Base-by-base conservation (phyloP, 2,329 filamentous ascomycete species). In the Fusarium irregulare region DNA sequence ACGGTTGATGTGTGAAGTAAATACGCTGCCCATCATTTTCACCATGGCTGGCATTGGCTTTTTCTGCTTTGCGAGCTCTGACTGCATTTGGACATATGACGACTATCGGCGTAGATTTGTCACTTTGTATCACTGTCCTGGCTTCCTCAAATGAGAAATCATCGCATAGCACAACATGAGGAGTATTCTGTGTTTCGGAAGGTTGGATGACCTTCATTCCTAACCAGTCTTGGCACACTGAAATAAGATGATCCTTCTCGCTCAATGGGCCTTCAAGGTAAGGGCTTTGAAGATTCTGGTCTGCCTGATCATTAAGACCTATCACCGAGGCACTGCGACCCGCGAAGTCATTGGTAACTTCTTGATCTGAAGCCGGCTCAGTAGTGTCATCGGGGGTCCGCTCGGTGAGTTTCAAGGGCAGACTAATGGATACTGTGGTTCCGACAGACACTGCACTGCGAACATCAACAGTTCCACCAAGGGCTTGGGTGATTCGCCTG, bases 261-360 rank as follows among this genome's bases (percentile, higher is more conserved):
- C 56, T 37, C 18, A 13, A 5, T 3, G n/a, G 16, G 2, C 20
- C 6, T 12, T 23, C 6, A 4, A 20, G 16, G 3, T 45, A n/a
- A 1, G 18, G 41, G 6, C 16, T 16, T 8, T 3, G 8, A 7
- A 18, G 4, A 3, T 10, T 20, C 11, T 34, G 5, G 1, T 8
- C 40, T 3, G n/a, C 11, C 2, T 18, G 11, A 14, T 30, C 48
- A 8, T 40, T 5, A 1, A 59, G 32, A 0, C 56, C 56, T 3
- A 46, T 1, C 1, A 55, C 1, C 3, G 14, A 54, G 1, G 37
- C 7, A 3, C 1, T 25, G 1, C 13, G 8, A 6, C 14, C 40
- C 3, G 7, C 23, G 1, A 54, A 4, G 0, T 18, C 16, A 4
- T 32, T 25, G 13, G 6, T 10, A 12, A 4, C n/a, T 0, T 4